A percentile compares a stretch with the other conserved stretches of the same genome.
These are phyloP conservation scores for Elaeis oleifera DNA, from an alignment of 202 grass and related monocot species.

Conservation along the genomic window DNA sequence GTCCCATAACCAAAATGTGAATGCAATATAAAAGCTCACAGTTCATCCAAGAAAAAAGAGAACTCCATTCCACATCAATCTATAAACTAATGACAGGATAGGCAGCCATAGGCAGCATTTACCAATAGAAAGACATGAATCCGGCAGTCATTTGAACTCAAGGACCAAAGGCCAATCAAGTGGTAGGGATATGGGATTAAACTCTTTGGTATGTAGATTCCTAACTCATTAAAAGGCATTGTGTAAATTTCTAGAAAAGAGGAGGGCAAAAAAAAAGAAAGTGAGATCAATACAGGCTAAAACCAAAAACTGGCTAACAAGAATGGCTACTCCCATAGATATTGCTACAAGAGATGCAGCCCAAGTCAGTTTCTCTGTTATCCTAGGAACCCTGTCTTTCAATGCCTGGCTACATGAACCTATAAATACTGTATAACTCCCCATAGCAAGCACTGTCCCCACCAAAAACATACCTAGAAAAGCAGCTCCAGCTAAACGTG, in stretches of 20 bases:
- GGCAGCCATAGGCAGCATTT: too few species aligned
- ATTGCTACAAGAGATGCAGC: conserved; percentile 80
- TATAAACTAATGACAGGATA: too few species aligned
- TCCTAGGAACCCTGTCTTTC: conserved; percentile 78
- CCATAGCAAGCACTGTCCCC: conserved; percentile 88
- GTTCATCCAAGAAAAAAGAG: too few species aligned
- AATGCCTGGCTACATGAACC: conserved; percentile 88
- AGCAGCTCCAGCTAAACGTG: conserved; percentile 68
- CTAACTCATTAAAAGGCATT: too few species aligned
- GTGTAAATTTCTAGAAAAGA: conserved; percentile 2
- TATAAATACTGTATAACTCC: conserved; percentile 87
- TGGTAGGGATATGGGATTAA: too few species aligned
- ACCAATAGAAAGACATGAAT: too few species aligned
- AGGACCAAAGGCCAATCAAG: too few species aligned
- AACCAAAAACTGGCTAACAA: conserved; percentile 82
- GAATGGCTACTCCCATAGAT: conserved; percentile 71
- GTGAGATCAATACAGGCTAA: conserved; percentile 60
- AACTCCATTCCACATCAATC: too few species aligned
- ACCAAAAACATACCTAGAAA: conserved; percentile 92
- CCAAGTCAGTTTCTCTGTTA: conserved; percentile 98
- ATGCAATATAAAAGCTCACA: too few species aligned
- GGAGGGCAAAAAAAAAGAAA: background rate
- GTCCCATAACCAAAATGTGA: too few species aligned
- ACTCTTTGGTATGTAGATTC: too few species aligned
- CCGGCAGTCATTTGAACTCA: too few species aligned